Percentiles rank a stretch among this genome's conserved stretches.
phyloP scores from a whole-genome alignment of 352 stramenopile species.

The Phytophthora hybrid region DNA sequence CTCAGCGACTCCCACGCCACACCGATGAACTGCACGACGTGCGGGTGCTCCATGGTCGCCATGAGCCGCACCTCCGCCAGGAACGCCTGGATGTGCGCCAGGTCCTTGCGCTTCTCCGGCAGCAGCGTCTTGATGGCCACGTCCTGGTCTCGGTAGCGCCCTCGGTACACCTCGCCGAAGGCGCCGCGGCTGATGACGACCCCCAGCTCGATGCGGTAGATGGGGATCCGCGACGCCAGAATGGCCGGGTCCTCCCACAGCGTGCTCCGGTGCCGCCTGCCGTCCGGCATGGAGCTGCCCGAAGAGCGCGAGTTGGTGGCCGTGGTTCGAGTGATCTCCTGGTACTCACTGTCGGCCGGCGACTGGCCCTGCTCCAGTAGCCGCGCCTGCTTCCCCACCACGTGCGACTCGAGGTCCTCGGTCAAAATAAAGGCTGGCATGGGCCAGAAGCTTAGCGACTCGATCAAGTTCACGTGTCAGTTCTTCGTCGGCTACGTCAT shows the following conservation, averaged over 20 bases:
- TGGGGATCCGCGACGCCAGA: constrained; percentile 41
- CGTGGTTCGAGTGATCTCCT: constrained; percentile 17
- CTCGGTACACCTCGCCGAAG: constrained; percentile 45
- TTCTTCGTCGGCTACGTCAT: constrained; percentile 52
- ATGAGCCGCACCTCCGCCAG: constrained; percentile 51
- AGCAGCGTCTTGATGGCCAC: constrained; percentile 50
- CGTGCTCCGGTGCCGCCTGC: constrained; percentile 7
- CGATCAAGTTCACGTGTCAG: constrained; percentile 42
- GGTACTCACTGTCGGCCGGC: constrained; percentile 17
- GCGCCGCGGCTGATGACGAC: constrained; percentile 36
- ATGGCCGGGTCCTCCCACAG: constrained; percentile 50
- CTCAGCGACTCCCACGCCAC: constrained; percentile 54
- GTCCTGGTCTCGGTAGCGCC: constrained; percentile 40
- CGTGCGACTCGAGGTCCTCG: no score
- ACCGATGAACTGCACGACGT: constrained; percentile 54
- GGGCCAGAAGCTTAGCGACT: constrained; percentile 53
- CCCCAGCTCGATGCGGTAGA: constrained; percentile 43
- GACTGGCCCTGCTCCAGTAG: no score
- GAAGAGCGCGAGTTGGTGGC: constrained; percentile 18
- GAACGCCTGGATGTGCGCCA: constrained; percentile 43
- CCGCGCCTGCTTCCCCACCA: no score
- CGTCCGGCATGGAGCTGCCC: neutral
- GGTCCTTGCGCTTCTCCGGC: constrained; percentile 41
- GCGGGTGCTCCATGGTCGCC: constrained; percentile 47
- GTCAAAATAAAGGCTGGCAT: constrained; percentile 62